Evolutionary conservation across 164 flowering plant species (phyloP), one percentile per base, ranked within the genome.

Genomic region (Brasenia schreberi): DNA sequence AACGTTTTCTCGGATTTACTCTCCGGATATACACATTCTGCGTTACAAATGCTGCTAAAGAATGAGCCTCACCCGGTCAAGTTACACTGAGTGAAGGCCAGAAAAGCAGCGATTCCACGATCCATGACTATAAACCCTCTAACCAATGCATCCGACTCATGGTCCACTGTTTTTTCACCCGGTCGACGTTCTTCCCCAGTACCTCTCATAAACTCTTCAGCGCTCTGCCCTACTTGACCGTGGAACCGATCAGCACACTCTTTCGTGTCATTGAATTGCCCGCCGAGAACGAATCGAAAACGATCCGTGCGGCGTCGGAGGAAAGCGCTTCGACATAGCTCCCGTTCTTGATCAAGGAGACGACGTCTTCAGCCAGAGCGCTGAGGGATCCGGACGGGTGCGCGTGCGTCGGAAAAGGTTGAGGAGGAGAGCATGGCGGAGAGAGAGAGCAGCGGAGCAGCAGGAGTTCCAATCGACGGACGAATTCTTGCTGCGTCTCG

Each of bases 361-460:
- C 63, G 11, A 83, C 43, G 59, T 71, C 68, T 11, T 75, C 68
- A 69, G 82, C 69, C 64, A 80, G 67, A 16, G 42, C 10, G 17
- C 33, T 7, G 3, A 39, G 65, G 4, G 65, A 63, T 4, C 43
- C 19, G 10, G 39, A 2, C 14, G 16, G 65, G 62, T n/a, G 19
- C 9, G 19, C 18, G 14, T 3, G 19, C 27, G 69, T 10, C 19
- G 70, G 6, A 4, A 71, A 6, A 7, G 67, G 70, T 58, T 44
- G 75, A 64, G 42, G 78, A 43, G 56, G 71, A 18, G 66, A 61
- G 19, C 43, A 67, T 19, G 58, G 42, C 44, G 77, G 66, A 0
- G 84, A 76, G 7, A 77, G 66, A 56, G 89, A 74, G 76, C 90
- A 90, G 66, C 90, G 90, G 62, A 92, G 84, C 69, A 93, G 92